phyloP scores from a whole-genome alignment of 139 green algal genomes.

The Protoeuglena noctilucae region DNA sequence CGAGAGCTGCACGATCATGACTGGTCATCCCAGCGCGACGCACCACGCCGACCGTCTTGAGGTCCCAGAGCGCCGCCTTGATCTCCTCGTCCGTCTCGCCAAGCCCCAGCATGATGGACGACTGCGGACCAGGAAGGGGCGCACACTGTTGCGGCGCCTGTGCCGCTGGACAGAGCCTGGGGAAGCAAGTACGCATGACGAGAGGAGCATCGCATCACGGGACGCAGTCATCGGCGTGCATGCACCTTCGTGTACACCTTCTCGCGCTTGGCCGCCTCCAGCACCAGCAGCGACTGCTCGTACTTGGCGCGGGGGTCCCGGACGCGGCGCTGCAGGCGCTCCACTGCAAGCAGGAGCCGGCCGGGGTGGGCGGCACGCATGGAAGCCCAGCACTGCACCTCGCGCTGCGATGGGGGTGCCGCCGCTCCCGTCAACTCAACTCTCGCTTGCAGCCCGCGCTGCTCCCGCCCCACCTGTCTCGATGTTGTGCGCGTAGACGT shows the following conservation, averaged over 20 bases:
- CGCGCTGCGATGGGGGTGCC: neutral
- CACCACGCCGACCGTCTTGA: constrained; percentile 56
- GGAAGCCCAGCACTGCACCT: neutral
- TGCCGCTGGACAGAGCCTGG: no score
- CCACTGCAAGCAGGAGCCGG: no score
- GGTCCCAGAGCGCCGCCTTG: constrained; percentile 64
- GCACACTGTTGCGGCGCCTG: no score
- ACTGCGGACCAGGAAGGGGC: no score
- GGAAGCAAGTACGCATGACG: no score
- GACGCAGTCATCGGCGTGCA: no score
- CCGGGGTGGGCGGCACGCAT: no score
- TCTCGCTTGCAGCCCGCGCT: no score
- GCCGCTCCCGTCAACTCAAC: no score
- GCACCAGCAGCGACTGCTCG: constrained; percentile 62
- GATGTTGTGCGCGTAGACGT: constrained; percentile 98
- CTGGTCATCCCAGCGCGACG: no score
- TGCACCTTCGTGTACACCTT: constrained; percentile 83
- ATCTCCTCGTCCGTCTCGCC: constrained; percentile 69
- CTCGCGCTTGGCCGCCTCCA: constrained; percentile 53
- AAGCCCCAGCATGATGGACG: constrained; percentile 91
- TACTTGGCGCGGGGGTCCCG: constrained; percentile 72
- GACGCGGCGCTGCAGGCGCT: constrained; percentile 40
- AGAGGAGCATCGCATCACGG: no score
- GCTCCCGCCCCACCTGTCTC: constrained; percentile 84
- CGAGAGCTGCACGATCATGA: no score